Conservation (phyloP, 2,329 filamentous ascomycete species). For the Penicillium psychrosexuale region DNA sequence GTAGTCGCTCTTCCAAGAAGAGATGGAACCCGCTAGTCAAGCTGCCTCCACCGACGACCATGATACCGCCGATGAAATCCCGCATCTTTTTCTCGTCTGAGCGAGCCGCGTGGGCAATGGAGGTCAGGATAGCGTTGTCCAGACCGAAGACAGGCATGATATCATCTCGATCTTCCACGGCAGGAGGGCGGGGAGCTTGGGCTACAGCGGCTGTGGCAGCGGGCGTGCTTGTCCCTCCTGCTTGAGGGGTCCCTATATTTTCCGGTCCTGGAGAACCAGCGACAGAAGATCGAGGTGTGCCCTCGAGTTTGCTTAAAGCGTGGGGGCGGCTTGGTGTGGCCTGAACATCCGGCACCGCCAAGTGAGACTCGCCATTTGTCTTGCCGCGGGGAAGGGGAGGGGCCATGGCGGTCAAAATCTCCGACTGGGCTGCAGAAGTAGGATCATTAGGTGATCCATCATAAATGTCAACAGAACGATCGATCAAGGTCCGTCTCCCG, state of each 20-base stretch:
- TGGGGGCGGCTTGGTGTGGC: constrained; percentile 52
- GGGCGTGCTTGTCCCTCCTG: constrained; percentile 45
- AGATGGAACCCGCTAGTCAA: constrained; percentile 76
- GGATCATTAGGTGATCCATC: constrained; percentile 92
- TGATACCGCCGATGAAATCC: constrained; percentile 84
- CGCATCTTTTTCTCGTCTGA: constrained; percentile 90
- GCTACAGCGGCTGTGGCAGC: constrained; percentile 32
- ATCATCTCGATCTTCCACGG: constrained; percentile 65
- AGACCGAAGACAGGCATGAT: constrained; percentile 80
- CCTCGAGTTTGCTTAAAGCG: constrained; percentile 66
- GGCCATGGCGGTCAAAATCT: constrained; percentile 54
- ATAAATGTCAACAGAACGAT: constrained; percentile 89
- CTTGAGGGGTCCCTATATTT: constrained; percentile 64
- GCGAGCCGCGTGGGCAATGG: constrained; percentile 80
- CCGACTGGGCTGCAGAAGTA: constrained; percentile 75
- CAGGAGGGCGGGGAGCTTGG: constrained; percentile 41
- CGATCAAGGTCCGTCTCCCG: constrained; percentile 75
- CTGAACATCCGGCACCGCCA: constrained; percentile 30
- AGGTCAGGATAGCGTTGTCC: constrained; percentile 84
- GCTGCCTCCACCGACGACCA: constrained; percentile 82
- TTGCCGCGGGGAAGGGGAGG: constrained; percentile 35
- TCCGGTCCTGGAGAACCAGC: constrained; percentile 87
- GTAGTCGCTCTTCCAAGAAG: constrained; percentile 78
- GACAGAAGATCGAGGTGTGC: constrained; percentile 78
- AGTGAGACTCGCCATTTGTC: constrained; percentile 39